Evolutionary conservation across 768 basidiomycete species (phyloP).

Genomic region (Kockovaella imperatae): DNA sequence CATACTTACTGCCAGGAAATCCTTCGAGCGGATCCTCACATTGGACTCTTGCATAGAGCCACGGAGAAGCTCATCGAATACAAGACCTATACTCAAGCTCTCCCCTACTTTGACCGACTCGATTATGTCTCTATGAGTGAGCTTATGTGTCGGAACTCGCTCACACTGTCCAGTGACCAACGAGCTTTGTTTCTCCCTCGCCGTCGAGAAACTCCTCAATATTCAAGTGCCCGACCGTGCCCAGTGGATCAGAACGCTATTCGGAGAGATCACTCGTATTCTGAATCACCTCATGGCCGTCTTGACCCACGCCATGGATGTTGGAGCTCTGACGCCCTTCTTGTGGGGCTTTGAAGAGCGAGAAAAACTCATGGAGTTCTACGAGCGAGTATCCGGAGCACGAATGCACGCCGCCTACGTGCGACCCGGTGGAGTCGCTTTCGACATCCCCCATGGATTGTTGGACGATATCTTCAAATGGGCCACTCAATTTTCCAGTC

Average conservation of each 20-base stretch:
- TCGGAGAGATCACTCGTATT: slow-evolving; percentile 92
- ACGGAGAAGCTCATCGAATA: slow-evolving; percentile 99
- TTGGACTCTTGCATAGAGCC: slow-evolving; percentile 91
- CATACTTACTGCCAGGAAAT: slow-evolving; percentile 32
- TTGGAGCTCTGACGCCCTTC: slow-evolving; percentile 96
- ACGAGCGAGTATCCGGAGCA: slow-evolving; percentile 96
- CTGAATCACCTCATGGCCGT: slow-evolving; percentile 98
- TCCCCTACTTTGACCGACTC: slow-evolving; percentile 97
- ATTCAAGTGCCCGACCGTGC: slow-evolving; percentile 94
- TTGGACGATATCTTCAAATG: slow-evolving; percentile 96
- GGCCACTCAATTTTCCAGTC: slow-evolving; percentile 84
- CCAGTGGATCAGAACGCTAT: slow-evolving; percentile 94
- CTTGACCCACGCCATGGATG: slow-evolving; percentile 61
- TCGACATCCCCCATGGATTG: slow-evolving; percentile 96
- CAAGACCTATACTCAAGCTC: slow-evolving; percentile 94
- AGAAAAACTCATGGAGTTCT: slow-evolving; percentile 99
- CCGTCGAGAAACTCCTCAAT: slow-evolving; percentile 96
- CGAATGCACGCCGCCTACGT: slow-evolving; percentile 97
- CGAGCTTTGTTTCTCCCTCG: slow-evolving; percentile 91
- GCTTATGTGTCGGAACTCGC: slow-evolving; percentile 31
- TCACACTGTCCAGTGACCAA: slow-evolving; percentile 73
- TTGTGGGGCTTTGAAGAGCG: slow-evolving; percentile 99
- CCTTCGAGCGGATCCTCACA: slow-evolving; percentile 53
- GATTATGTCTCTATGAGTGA: slow-evolving; percentile 99
- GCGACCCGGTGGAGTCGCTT: slow-evolving; percentile 94